These are phyloP conservation scores for Pluteus cervinus DNA, from an alignment of 768 basidiomycete genomes.

Conservation along the genomic window DNA sequence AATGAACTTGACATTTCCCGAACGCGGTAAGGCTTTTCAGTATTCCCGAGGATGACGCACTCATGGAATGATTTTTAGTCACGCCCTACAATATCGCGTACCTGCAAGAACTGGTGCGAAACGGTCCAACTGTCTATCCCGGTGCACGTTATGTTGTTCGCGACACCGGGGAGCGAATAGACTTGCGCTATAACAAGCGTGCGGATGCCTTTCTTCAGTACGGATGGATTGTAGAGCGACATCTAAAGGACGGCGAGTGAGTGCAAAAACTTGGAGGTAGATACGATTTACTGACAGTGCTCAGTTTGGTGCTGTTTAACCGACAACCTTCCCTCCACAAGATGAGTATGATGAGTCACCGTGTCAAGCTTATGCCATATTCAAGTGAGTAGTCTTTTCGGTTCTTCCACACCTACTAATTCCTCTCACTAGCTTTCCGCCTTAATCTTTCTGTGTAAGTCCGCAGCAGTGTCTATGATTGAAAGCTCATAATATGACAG, in stretches of 20 bases:
- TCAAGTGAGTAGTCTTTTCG: conserved; percentile 62
- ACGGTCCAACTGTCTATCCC: conserved; percentile 92
- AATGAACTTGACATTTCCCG: conserved; percentile 97
- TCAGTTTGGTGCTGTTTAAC: conserved; percentile 89
- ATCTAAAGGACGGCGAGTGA: conserved; percentile 97
- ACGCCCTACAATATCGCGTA: conserved; percentile 96
- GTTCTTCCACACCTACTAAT: not conserved
- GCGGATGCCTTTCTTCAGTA: conserved; percentile 94
- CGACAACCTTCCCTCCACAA: conserved; percentile 98
- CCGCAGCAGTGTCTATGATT: conserved; percentile 12
- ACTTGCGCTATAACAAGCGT: conserved; percentile 93
- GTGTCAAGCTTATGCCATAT: conserved; percentile 95
- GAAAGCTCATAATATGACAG: conserved; percentile 31
- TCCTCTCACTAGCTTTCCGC: conserved; percentile 69
- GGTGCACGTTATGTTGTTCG: conserved; percentile 96
- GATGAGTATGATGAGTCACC: conserved; percentile 99
- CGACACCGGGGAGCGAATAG: conserved; percentile 96
- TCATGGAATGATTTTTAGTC: conserved; percentile 40
- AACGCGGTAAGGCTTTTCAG: conserved; percentile 60
- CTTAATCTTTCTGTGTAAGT: conserved; percentile 95
- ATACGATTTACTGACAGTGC: conserved; percentile 4
- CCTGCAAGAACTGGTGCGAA: conserved; percentile 90
- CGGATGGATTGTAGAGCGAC: conserved; percentile 97
- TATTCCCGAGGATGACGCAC: not conserved
- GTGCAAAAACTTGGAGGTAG: conserved; percentile 24